Base-by-base conservation (phyloP, 768 basidiomycete genomes). In the Rhodotorula babjevae region DNA sequence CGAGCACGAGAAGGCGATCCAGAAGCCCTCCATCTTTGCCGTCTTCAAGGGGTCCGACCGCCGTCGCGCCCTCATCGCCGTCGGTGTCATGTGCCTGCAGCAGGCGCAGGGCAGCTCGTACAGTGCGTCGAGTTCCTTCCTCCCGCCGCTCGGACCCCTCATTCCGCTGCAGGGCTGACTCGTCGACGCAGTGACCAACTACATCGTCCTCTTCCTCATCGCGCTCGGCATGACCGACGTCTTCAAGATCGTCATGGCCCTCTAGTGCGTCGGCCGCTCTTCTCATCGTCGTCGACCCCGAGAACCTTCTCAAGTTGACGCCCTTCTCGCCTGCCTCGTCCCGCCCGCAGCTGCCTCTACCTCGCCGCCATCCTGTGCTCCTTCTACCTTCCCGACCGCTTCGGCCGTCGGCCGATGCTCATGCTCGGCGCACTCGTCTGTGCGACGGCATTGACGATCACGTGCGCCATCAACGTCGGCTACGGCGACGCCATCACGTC, bases 161-260 rank as follows among this genome's bases (percentile, higher is more conserved):
- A n/a, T n/a, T n/a, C n/a, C n/a, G n/a, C n/a, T n/a, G n/a, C n/a
- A n/a, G n/a, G n/a, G n/a, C n/a, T n/a, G n/a, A n/a, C n/a, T n/a
- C n/a, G n/a, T 9, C 36, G 5, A 9, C 36, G 18, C 27, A 9
- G 29, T 62, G 49, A 65, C 36, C 44, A 56, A 49, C 64, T 74
- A 74, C 61, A 69, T 74, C 53, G 72, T 74, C 31, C 49, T 70
- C 58, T 74, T 74, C 68, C 63, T 74, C 47, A 65, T 65, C 16
- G 55, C 67, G 2, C 67, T 74, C 42, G 72, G 72, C 44, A 61
- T 73, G 40, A 61, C 71, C 23, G 53, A 73, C 61, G 46, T 68
- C 59, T 77, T 75, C 68, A 56, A 74, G 12, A 47, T 78, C 58
- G 65, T 78, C 53, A 73, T 78, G 76, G 68, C 36, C 27, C 50